Base-by-base conservation (phyloP, 1,284 basidiomycete species). In the Retiboletus flavoniger region DNA sequence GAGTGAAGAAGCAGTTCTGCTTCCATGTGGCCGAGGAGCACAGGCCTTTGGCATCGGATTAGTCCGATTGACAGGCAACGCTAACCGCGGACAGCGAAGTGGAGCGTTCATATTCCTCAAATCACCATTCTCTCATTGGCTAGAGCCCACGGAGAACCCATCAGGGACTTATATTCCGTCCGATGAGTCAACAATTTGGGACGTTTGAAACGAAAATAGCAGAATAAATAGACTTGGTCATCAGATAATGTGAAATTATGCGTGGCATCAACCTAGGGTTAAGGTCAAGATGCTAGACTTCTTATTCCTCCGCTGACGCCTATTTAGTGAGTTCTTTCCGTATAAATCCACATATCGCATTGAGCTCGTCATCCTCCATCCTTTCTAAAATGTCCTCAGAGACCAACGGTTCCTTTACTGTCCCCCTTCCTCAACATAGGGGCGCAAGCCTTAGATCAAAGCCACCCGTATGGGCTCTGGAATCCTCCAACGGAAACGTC, bases 381-480 rank as follows among this genome's bases (percentile, higher is more conserved):
- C 26, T 26, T 11, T 53, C 47, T 6, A 29, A 50, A 41, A 69
- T 67, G 65, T 47, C 66, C 39, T 58, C 53, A 54, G 53, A 60
- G 28, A 36, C 51, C 8, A 55, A 55, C 31, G 42, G 39, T 29
- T 48, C 60, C 14, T 7, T 49, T 17, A 38, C 54, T 16, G 57
- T 62, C 9, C 53, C 60, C n/a, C 61, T 71, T 16, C 60, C 63
- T 7, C 51, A 43, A 11, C 57, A 50, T 3, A 52, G 44, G 8
- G 53, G 57, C 13, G 26, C 53, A 13, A 44, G 11, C 11, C 21
- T 32, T 11, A 39, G 34, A 6, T 49, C 54, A 24, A 79, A 75
- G 55, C 78, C 82, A 16, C 82, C 84, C 4, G 79, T 89, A 3
- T 89, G 87, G 88, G 68, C 83, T 5, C 75, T 89, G 21, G 74